phyloP scores from a whole-genome alignment of 371 early-diverging fungal species.

The Apophysomyces elegans region DNA sequence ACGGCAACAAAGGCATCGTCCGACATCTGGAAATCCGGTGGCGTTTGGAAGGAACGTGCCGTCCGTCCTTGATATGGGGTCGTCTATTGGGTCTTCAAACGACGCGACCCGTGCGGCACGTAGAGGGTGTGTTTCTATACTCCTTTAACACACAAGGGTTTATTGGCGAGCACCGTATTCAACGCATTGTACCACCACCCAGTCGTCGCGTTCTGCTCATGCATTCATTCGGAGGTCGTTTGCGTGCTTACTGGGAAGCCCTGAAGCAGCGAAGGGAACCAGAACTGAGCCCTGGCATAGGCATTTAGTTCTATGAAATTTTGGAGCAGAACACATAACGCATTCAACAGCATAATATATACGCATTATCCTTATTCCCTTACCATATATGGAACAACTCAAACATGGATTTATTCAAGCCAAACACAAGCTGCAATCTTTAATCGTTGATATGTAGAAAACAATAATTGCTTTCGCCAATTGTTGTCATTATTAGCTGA shows the following conservation, averaged over 20 bases:
- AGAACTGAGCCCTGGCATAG: constrained; percentile 34
- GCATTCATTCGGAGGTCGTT: constrained; percentile 52
- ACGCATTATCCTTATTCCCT: too few species aligned
- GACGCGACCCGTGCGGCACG: constrained; percentile 20
- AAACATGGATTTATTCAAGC: too few species aligned
- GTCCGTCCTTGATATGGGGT: constrained; percentile 29
- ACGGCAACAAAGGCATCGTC: constrained; percentile 24
- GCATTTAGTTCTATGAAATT: constrained; percentile 11
- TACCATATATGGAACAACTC: too few species aligned
- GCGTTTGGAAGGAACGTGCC: constrained; percentile 54
- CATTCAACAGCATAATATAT: too few species aligned
- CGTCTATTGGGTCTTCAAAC: constrained; percentile 15
- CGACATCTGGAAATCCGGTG: constrained; percentile 53
- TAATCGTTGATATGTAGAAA: too few species aligned
- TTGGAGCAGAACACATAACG: too few species aligned
- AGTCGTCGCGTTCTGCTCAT: constrained; percentile 53
- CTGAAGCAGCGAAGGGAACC: constrained; percentile 30
- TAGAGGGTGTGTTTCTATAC: constrained; percentile 62
- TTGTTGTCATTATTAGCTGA: too few species aligned
- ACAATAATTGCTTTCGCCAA: too few species aligned
- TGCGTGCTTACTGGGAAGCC: constrained; percentile 41
- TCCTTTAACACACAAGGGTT: constrained; percentile 51
- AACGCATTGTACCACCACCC: constrained; percentile 63
- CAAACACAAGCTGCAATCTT: too few species aligned
- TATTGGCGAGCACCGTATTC: constrained; percentile 63